A percentile compares a stretch with the other conserved stretches of the same genome.
These are phyloP conservation scores for Senna tora DNA, from an alignment of 306 rosid genomes.

Conservation along the genomic window DNA sequence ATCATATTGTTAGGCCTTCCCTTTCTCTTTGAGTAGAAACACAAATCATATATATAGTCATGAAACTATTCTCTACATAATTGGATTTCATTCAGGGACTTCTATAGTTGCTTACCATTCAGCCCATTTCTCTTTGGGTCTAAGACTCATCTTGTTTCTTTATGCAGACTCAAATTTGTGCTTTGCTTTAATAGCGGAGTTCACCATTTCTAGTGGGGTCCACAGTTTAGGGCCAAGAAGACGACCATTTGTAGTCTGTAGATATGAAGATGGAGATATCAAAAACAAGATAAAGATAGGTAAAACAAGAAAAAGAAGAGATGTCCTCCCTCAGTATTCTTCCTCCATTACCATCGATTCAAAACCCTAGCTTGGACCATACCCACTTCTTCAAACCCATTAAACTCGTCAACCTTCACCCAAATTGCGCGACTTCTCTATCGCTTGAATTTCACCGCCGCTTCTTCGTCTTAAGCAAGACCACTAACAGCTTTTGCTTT, in stretches of 20 bases:
- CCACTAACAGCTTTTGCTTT: conserved; percentile 15
- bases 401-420: conserved; percentile 37
- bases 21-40: no score
- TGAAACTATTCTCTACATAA: no score
- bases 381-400: conserved; percentile 47
- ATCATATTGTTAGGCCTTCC: no score
- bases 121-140: no score
- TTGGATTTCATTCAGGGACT: conserved; percentile 35
- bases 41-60: no score
- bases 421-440: conserved; percentile 24
- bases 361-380: conserved; percentile 41
- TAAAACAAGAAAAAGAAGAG: conserved; percentile 4
- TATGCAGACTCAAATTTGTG: not conserved
- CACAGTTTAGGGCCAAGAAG: no score
- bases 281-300: not conserved
- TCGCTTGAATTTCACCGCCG: conserved; percentile 16
- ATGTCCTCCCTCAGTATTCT: conserved; percentile 61
- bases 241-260: no score
- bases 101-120: not conserved
- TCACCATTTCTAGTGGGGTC: not conserved
- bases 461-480: conserved; percentile 17
- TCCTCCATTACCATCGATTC: conserved; percentile 52
- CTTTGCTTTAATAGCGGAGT: not conserved
- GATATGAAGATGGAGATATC: not conserved
- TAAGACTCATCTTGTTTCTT: not conserved